phyloP scores from a whole-genome alignment of 768 basidiomycete genomes.

The Leccinum rimulosum region DNA sequence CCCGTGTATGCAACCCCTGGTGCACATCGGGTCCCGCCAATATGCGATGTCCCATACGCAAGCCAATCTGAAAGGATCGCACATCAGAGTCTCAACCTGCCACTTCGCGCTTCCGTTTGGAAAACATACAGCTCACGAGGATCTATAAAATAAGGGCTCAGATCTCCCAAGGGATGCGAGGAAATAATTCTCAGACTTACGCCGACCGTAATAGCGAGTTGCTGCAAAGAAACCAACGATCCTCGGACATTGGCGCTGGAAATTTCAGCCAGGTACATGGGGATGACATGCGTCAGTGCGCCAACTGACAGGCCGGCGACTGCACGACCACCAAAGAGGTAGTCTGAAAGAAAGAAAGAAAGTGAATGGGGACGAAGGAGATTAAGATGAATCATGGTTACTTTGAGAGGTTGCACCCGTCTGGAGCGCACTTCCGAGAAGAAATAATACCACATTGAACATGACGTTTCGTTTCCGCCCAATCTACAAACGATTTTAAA shows the following conservation, averaged over 20 bases:
- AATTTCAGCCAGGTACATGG: constrained; percentile 39
- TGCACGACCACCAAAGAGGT: constrained; percentile 31
- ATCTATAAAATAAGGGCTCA: constrained; percentile 17
- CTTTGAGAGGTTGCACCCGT: constrained; percentile 29
- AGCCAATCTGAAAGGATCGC: constrained; percentile 27
- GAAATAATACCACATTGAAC: constrained; percentile 28
- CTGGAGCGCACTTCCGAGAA: constrained; percentile 31
- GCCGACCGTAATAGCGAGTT: constrained; percentile 36
- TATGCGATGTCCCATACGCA: constrained; percentile 32
- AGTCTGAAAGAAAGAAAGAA: constrained; percentile 9
- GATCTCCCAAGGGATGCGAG: neutral
- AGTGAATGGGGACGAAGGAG: neutral
- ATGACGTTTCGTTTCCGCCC: constrained; percentile 30
- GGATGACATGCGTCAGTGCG: constrained; percentile 24
- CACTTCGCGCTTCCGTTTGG: neutral
- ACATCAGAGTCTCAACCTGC: neutral
- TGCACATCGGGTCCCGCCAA: constrained; percentile 33
- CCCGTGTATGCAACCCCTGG: constrained; percentile 29
- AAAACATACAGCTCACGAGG: constrained; percentile 31
- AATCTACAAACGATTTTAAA: constrained; percentile 11
- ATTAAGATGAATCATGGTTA: neutral
- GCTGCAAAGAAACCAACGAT: constrained; percentile 36
- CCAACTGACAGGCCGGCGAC: constrained; percentile 19
- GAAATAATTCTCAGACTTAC: constrained; percentile 19
- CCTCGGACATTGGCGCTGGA: constrained; percentile 39